Conservation (phyloP, 176 grass and related monocot genomes). For the Alopecurus myosuroides region DNA sequence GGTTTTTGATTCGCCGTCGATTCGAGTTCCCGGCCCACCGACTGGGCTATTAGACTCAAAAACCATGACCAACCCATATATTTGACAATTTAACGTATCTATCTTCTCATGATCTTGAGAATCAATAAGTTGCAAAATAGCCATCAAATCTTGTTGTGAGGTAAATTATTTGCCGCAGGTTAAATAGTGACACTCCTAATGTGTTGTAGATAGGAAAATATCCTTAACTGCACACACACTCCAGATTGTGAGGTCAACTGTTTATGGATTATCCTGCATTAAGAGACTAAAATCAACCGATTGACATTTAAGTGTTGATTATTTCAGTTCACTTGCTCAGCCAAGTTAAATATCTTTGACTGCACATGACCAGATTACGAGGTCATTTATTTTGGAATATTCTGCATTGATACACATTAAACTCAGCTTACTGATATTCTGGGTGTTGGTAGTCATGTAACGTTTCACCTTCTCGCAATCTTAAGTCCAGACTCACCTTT, state of each 20-base stretch:
- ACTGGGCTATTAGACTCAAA: too few species aligned
- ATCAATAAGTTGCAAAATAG: neutral
- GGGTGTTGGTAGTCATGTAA: neutral
- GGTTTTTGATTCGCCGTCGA: too few species aligned
- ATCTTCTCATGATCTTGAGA: neutral
- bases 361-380: neutral
- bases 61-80: too few species aligned
- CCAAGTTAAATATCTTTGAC: neutral
- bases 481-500: neutral
- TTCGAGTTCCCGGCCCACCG: too few species aligned
- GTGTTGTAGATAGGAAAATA: neutral
- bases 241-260: neutral
- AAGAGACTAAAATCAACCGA: neutral
- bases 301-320: neutral
- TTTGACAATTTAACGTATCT: neutral
- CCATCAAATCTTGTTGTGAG: neutral
- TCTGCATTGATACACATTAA: neutral
- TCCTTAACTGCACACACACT: neutral
- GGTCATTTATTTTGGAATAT: neutral
- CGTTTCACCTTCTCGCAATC: neutral
- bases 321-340: neutral
- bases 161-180: neutral
- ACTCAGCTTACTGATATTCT: neutral
- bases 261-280: neutral
- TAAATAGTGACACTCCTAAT: neutral